Evolutionary conservation across 306 rosid species (phyloP), one percentile per base, ranked within the genome.

Genomic region (Cucurbita argyrosperma): DNA sequence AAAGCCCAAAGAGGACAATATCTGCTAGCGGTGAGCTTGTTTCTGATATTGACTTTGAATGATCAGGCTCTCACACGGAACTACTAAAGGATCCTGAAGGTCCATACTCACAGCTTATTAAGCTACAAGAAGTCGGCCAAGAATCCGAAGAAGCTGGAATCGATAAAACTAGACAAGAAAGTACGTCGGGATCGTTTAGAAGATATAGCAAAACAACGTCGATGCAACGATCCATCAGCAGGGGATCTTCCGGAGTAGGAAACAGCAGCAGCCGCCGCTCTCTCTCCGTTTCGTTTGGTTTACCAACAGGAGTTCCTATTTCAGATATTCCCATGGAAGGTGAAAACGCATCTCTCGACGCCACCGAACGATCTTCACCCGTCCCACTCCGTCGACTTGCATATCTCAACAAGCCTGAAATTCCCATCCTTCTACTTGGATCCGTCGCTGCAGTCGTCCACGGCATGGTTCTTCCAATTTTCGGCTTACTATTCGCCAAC

Each of bases 341-440:
- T 14, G 79, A 76, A 46, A 23, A 39, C 14, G 42, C 12, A 35
- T 7, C 83, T 68, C 59, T 77, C 52, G 61, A 59, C 53, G 39
- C 80, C 65, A 47, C 80, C 9, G 53, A 68, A 72, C 58, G 4
- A 40, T 83, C 85, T 16, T 80, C 67, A 70, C 50, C 84, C 61
- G 86, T 86, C 51, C 74, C 92, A 13, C 77, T 86, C 57, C 35
- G 67, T 26, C 82, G 86, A 59, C 87, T 91, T 54, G 91, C 91
- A 10, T 76, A 64, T 79, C 91, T 91, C 68, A 91, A 91, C 84
- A 91, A 87, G 79, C 91, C 92, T 10, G 97, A 91, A 83, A 79
- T 87, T 81, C 91, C 86, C 56, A 68, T 78, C 16, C 78, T 91
- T 62, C 70, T 87, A 16, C 51, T 85, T 40, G 97, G 93, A 19